A percentile compares a stretch with the other conserved stretches of the same genome.
phyloP scores from a whole-genome alignment of 75 land plant species.

The Selaginella tamariscina region DNA sequence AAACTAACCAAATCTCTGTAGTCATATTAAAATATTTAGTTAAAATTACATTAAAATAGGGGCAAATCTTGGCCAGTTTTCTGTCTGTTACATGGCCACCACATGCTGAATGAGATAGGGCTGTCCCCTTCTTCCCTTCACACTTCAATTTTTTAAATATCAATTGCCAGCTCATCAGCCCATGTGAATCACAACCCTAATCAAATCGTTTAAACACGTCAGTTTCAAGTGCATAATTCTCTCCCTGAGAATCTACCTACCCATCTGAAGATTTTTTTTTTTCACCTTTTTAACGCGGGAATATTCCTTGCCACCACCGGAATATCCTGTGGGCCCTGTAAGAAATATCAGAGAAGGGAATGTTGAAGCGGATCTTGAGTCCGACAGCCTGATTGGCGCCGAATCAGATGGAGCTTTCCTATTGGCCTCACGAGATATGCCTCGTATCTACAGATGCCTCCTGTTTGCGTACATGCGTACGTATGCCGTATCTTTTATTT shows the following conservation, averaged over 20 bases:
- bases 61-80: not conserved
- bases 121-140: not conserved
- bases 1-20: too few species aligned
- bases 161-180: not conserved
- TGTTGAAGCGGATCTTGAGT: not conserved
- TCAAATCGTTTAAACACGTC: too few species aligned
- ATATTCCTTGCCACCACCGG: not conserved
- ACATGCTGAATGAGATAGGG: constrained; percentile 1
- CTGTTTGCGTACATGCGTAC: constrained; percentile 3
- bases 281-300: too few species aligned
- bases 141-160: not conserved
- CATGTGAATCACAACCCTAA: not conserved
- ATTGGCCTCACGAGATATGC: not conserved
- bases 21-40: too few species aligned
- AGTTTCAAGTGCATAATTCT: too few species aligned
- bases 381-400: not conserved
- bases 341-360: too few species aligned
- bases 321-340: not conserved
- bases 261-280: too few species aligned
- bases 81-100: constrained; percentile 1
- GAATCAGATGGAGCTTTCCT: not conserved
- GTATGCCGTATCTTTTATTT: not conserved
- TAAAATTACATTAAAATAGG: too few species aligned
- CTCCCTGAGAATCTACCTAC: too few species aligned
- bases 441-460: not conserved